Base-by-base conservation (phyloP, 345 rosid genomes). In the Ceriops decandra region DNA sequence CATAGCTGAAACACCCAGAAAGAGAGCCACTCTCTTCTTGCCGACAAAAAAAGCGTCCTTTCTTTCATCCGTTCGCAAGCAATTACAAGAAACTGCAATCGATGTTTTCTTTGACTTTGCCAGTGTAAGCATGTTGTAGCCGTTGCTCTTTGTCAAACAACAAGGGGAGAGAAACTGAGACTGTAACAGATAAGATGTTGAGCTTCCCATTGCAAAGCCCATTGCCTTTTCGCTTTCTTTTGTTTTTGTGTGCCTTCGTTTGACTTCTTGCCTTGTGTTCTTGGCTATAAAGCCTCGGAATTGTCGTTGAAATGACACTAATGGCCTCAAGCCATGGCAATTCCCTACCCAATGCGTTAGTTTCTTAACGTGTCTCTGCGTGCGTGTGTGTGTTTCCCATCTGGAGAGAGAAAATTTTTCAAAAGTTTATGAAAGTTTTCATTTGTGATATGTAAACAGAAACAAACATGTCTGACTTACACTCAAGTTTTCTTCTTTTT, bases 1-100 rank as follows among this genome's bases (percentile, higher is more conserved):
- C 72, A 89, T 86, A 73, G 81, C 84, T 13, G 98, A 85, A 74
- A 85, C 58, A 66, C 96, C 93, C 69, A 88, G 76, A 31, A 89
- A 80, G n/a, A 89, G 75, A 78, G 84, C 72, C 53, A 83, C 80
- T 58, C 96, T 84, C 73, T 89, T 82, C 60, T 70, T 80, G 38
- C 42, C 62, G 59, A 75, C 79, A 68, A 42, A 42, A 42, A 68
- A 58, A 58, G 30, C 20, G 59, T 72, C 85, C 42, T n/a, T 71
- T 6, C 59, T 13, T 17, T 67, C 83, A 58, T 63, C 83, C 7
- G 54, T 81, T 62, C 80, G 81, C 27, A 73, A 63, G 56, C 19
- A 42, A 42, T 42, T 42, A 13, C 85, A 78, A 49, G 86, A 83
- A 38, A 32, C 64, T 46, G 51, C 71, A n/a, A 70, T 49, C 61